Percentiles rank a stretch among this genome's conserved stretches.
These are phyloP conservation scores for Botrytis galanthina DNA, from an alignment of 2,329 filamentous ascomycete genomes.

Conservation along the genomic window DNA sequence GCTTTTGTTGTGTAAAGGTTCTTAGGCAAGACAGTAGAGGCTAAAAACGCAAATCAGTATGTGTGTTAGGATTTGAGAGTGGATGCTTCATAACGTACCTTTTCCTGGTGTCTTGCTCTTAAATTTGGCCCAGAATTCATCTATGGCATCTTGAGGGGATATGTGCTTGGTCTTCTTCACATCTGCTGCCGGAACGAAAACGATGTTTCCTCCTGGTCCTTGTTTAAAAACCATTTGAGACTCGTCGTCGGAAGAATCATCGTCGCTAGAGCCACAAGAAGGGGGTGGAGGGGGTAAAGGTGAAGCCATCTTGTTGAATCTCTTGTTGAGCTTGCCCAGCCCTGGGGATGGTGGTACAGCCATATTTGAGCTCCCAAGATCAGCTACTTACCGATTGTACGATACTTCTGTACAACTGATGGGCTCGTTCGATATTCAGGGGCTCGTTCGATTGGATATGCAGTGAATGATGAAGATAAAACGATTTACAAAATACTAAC, in stretches of 20 bases:
- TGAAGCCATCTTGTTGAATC: neutral
- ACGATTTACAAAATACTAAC: neutral
- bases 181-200: constrained; percentile 14
- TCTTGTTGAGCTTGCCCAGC: constrained; percentile 5
- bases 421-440: neutral
- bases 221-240: neutral
- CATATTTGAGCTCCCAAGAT: neutral
- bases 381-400: neutral
- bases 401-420: too few relatives aligned
- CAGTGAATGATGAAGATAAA: neutral
- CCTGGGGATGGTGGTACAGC: neutral
- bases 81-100: constrained; percentile 42
- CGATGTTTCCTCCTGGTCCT: constrained; percentile 14
- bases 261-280: constrained; percentile 5
- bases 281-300: neutral
- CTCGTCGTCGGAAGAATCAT: constrained; percentile 10
- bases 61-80: neutral
- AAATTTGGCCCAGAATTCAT: constrained; percentile 73
- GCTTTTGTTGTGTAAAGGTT: constrained; percentile 63
- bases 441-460: neutral
- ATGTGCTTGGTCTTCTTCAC: constrained; percentile 47
- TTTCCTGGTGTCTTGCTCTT: constrained; percentile 69
- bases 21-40: constrained; percentile 67
- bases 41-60: constrained; percentile 38
- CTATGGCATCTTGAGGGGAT: constrained; percentile 64